phyloP scores from a whole-genome alignment of 2,329 filamentous ascomycete species.

The Cladosporium phlei region DNA sequence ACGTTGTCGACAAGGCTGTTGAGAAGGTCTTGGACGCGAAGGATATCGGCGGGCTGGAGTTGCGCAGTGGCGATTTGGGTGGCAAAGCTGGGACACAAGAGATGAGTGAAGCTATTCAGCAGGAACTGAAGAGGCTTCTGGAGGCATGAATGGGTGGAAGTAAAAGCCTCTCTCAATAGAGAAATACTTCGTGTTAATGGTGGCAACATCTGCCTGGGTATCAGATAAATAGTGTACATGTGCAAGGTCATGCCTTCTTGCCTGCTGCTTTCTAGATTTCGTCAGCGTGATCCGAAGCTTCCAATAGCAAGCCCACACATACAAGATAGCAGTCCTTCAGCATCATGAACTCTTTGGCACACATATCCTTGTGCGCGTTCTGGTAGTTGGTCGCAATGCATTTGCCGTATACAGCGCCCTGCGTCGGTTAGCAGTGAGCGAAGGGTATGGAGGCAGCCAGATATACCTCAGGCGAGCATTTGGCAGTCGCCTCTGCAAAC shows the following conservation, averaged over 20 bases:
- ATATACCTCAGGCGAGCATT: conserved; percentile 62
- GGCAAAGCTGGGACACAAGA: conserved; percentile 42
- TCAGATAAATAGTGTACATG: neutral
- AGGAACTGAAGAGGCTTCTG: conserved; percentile 25
- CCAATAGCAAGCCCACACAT: neutral
- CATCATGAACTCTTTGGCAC: conserved; percentile 73
- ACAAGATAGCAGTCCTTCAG: conserved; percentile 82
- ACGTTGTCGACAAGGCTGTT: conserved; percentile 49
- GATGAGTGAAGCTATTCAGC: conserved; percentile 39
- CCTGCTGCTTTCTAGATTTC: conserved; percentile 24
- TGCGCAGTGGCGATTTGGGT: conserved; percentile 52
- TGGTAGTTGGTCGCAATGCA: conserved; percentile 90
- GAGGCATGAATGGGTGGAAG: conserved; percentile 6
- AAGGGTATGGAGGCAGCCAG: neutral
- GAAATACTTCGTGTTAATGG: too few species aligned
- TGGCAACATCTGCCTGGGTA: neutral
- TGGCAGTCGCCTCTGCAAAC: conserved; percentile 59
- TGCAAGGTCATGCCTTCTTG: conserved; percentile 22
- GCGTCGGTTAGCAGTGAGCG: conserved; percentile 9
- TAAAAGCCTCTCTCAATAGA: too few species aligned
- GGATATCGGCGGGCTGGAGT: conserved; percentile 48
- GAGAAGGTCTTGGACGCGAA: conserved; percentile 49
- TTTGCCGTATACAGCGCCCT: conserved; percentile 85
- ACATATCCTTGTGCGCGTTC: conserved; percentile 85
- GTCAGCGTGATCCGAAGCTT: conserved; percentile 5